Evolutionary conservation across 768 basidiomycete species (phyloP), one percentile per base, ranked within the genome.

Genomic region (Collybia sp.): DNA sequence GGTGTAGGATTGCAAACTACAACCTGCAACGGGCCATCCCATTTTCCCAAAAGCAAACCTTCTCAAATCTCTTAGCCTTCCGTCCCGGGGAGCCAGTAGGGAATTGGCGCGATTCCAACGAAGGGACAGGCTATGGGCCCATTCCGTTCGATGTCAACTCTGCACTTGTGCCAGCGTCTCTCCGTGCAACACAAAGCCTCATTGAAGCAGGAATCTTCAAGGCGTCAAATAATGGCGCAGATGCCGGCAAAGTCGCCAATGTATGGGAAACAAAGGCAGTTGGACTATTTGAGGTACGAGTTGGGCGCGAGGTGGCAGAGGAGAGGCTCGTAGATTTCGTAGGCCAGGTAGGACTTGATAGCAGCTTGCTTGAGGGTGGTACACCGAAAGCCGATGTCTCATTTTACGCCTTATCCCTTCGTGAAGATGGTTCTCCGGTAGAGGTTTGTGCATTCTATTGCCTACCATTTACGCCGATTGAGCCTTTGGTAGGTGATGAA

Each of bases 131-230:
- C 17, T 71, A 64, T 53, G 72, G 72, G 11, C 57, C 62, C 19
- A 68, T 65, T 31, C 72, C 72, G 19, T 74, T 73, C 51, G 72
- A 73, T 49, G 69, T 74, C 40, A 69, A 72, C 41, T 57, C 57
- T 17, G 71, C 70, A 8, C 58, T 73, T 11, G 67, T 72, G 5
- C 69, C 70, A n/a, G 67, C 67, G 2, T 66, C 70, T 35, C 53
- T 74, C 9, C 55, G 70, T 11, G 68, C 72, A 20, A 60, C 68
- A 10, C 61, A 58, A 10, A 43, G 46, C 4, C 54, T 73, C 20
- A 48, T 61, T 2, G 30, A 42, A 10, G 64, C 64, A 11, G 61
- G 59, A 12, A 52, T 71, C 25, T 48, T 69, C 8, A 46, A 48
- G 49, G 44, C 53, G 52, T 44, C 13, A 10, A 13, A 37, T 37